Conservation (phyloP, 2,329 filamentous ascomycete genomes). For the Chrysosporium queenslandicum region DNA sequence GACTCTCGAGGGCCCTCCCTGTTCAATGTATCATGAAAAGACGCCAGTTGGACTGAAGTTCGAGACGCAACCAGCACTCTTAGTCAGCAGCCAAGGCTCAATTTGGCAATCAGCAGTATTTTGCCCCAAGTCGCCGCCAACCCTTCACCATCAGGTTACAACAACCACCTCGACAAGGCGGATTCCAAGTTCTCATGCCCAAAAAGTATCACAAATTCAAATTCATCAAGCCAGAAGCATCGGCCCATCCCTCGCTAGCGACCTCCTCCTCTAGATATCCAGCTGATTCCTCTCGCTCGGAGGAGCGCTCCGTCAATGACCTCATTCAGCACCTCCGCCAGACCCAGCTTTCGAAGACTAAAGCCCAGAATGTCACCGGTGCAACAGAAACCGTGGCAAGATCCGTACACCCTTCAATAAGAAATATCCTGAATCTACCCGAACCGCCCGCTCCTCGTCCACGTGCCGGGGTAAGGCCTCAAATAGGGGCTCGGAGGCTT, state of each 20-base stretch:
- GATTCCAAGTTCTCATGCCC: constrained; percentile 31
- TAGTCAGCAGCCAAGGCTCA: not conserved
- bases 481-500: constrained; percentile 26
- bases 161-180: not conserved
- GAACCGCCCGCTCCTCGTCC: constrained; percentile 36
- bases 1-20: too few species aligned
- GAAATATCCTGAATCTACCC: constrained; percentile 37
- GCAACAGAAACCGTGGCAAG: constrained; percentile 22
- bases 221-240: constrained; percentile 33
- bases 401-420: constrained; percentile 39
- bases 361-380: constrained; percentile 18
- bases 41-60: too few species aligned
- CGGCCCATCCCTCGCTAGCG: constrained; percentile 32
- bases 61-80: too few species aligned
- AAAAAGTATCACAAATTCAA: constrained; percentile 36
- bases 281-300: constrained; percentile 10
- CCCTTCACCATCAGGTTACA: not conserved
- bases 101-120: not conserved
- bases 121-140: not conserved
- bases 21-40: too few species aligned
- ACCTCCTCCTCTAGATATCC: not conserved
- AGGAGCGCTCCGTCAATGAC: constrained; percentile 37
- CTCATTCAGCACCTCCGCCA: constrained; percentile 40
- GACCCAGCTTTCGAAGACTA: constrained; percentile 27
- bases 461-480: constrained; percentile 26